Evolutionary conservation across 2,329 filamentous ascomycete species (phyloP).

Genomic region (Cytospora leucostoma): DNA sequence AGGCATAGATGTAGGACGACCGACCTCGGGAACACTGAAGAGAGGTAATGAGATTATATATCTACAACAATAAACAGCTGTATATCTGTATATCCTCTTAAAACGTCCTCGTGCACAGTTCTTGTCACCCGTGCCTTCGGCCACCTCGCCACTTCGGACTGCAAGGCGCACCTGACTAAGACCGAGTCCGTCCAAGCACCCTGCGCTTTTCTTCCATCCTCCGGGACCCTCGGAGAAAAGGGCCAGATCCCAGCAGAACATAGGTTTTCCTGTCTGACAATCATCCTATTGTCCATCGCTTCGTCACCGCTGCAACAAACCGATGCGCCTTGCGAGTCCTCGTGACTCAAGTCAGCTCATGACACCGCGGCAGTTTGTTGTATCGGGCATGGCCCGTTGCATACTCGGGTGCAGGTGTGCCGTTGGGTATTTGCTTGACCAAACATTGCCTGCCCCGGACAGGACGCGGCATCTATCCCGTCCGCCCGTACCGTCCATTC

Average conservation of each 20-base stretch:
- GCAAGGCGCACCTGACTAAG: constrained; percentile 4
- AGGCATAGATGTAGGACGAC: neutral
- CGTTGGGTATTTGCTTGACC: neutral
- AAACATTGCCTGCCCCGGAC: neutral
- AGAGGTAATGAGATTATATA: neutral
- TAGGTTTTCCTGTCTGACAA: neutral
- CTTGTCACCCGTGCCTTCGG: neutral
- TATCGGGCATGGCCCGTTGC: neutral
- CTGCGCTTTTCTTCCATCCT: neutral
- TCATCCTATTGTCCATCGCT: neutral
- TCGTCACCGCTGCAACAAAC: neutral
- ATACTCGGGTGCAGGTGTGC: neutral
- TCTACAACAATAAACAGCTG: neutral
- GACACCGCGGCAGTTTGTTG: neutral
- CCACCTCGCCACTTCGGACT: constrained; percentile 3
- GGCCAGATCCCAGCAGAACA: neutral
- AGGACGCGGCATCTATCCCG: neutral
- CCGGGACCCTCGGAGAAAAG: neutral
- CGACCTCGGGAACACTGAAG: no score
- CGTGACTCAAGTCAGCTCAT: neutral
- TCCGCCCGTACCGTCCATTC: neutral
- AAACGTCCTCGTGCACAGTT: neutral
- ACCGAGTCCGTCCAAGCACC: neutral
- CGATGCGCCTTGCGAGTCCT: neutral
- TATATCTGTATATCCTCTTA: constrained; percentile 17